A percentile compares a stretch with the other conserved stretches of the same genome.
phyloP scores from a whole-genome alignment of 2,329 filamentous ascomycete species.

The Thyridium curvatum region DNA sequence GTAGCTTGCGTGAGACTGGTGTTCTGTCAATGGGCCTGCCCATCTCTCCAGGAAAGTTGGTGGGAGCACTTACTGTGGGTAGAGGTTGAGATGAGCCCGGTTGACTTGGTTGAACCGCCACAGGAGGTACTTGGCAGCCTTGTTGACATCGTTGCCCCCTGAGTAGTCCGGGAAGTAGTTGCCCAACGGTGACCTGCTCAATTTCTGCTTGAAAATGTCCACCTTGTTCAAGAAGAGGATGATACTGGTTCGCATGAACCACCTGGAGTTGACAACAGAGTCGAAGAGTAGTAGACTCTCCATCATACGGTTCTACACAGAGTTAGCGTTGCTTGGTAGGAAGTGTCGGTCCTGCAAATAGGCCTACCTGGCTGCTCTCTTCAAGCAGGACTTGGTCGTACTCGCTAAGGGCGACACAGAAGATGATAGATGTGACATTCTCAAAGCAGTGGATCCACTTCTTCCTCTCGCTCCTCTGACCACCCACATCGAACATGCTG shows the following conservation, averaged over 20 bases:
- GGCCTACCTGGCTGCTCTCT: slow-evolving; percentile 86
- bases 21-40: slow-evolving; percentile 13
- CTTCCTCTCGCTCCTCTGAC: slow-evolving; percentile 94
- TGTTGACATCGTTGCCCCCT: slow-evolving; percentile 94
- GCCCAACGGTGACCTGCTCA: slow-evolving; percentile 78
- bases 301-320: slow-evolving; percentile 94
- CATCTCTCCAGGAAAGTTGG: no score
- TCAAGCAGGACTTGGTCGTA: slow-evolving; percentile 97
- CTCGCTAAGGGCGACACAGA: slow-evolving; percentile 95
- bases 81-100: slow-evolving; percentile 88
- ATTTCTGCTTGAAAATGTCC: slow-evolving; percentile 94
- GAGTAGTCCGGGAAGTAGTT: slow-evolving; percentile 99
- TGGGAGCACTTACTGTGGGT: slow-evolving; percentile 74
- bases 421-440: slow-evolving; percentile 98
- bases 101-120: slow-evolving; percentile 99
- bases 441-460: slow-evolving; percentile 99
- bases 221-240: slow-evolving; percentile 99
- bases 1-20: slow-evolving; percentile 92
- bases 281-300: slow-evolving; percentile 94
- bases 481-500: slow-evolving; percentile 99
- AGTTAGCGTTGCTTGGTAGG: slow-evolving; percentile 8
- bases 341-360: background rate
- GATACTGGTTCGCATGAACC: slow-evolving; percentile 99
- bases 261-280: slow-evolving; percentile 95
- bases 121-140: slow-evolving; percentile 92